Evolutionary conservation across 805 yeast species (phyloP).

Genomic region (Candida awuae): DNA sequence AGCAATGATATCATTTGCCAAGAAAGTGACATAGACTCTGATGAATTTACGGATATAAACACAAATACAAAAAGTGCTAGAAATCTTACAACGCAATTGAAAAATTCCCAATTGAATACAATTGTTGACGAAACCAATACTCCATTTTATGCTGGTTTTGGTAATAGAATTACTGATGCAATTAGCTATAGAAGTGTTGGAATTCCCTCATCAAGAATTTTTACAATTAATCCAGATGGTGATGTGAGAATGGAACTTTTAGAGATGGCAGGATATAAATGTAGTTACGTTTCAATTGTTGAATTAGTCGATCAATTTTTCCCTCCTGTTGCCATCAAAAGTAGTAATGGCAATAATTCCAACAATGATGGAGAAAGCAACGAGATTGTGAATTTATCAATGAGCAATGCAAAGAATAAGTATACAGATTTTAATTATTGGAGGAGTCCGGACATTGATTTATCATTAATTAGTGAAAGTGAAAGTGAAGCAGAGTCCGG

Average conservation of each 20-base stretch:
- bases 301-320: slow-evolving; percentile 96
- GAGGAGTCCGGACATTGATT: slow-evolving; percentile 70
- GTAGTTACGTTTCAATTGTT: slow-evolving; percentile 81
- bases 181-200: slow-evolving; percentile 89
- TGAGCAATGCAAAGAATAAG: slow-evolving; percentile 41
- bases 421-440: slow-evolving; percentile 87
- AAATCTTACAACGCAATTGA: not conserved
- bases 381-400: slow-evolving; percentile 2
- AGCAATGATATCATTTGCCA: not conserved
- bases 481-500: slow-evolving; percentile 40
- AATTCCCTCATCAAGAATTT: slow-evolving; percentile 87
- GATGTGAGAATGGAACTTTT: slow-evolving; percentile 96
- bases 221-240: slow-evolving; percentile 92
- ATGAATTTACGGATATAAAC: slow-evolving; percentile 17
- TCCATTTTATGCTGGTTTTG: slow-evolving; percentile 96
- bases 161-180: slow-evolving; percentile 94
- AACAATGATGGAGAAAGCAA: slow-evolving; percentile 7
- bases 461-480: slow-evolving; percentile 36
- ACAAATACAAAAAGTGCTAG: slow-evolving; percentile 10
- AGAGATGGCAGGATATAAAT: slow-evolving; percentile 86
- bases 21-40: slow-evolving; percentile 1
- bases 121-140: slow-evolving; percentile 35
- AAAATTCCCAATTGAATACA: not conserved
- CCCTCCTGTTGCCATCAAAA: slow-evolving; percentile 57
- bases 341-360: not conserved